Base-by-base conservation (phyloP, 139 green algal species). In the Chlorella sp. region DNA sequence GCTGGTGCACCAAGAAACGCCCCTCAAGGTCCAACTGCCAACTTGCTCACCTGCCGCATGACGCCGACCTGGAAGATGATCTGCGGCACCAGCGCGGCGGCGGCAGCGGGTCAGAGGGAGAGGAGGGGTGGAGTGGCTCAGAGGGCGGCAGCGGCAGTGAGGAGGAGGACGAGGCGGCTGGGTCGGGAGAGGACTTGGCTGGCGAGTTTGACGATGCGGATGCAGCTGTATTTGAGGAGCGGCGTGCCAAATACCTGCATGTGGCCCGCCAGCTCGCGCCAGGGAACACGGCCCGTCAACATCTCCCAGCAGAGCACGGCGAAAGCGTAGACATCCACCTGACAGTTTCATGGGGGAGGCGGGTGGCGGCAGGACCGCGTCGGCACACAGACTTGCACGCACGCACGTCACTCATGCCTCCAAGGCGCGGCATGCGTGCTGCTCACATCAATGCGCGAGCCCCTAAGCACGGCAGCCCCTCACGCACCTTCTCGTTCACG, bases 291-390 rank as follows among this genome's bases (percentile, higher is more conserved):
- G 1, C 91, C 92, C 26, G 89, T 93, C 36, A 93, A 80, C 86
- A 88, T 92, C 88, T 97, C 94, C 91, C 91, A 96, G 81, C 96
- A 77, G 36, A 96, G 88, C 56, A 97, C 88, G 17, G 78, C 92
- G 88, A 96, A 95, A 30, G 74, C 69, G 56, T 82, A 91, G 1
- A 90, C 87, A n/a, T 90, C 87, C 19, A 90, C 80, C 82, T 86
- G 82, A 36, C 43, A 38, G 2, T 13, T 44, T 14, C 0, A 4
- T 34, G 60, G 1, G 54, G 51, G 20, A 40, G 73, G 43, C 43
- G 26, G 26, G 6, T 8, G 3, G 26, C 44, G 41, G 73, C 7
- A 14, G 73, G 16, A 14, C 4, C 6, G 13, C n/a, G 48, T 3
- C 30, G 54, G 13, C 24, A 5, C 7, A 51, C 38, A 19, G 26